A percentile compares a stretch with the other conserved stretches of the same genome.
Conservation (phyloP, 1,139 yeast genomes). For the Magnusiomyces sp. region DNA sequence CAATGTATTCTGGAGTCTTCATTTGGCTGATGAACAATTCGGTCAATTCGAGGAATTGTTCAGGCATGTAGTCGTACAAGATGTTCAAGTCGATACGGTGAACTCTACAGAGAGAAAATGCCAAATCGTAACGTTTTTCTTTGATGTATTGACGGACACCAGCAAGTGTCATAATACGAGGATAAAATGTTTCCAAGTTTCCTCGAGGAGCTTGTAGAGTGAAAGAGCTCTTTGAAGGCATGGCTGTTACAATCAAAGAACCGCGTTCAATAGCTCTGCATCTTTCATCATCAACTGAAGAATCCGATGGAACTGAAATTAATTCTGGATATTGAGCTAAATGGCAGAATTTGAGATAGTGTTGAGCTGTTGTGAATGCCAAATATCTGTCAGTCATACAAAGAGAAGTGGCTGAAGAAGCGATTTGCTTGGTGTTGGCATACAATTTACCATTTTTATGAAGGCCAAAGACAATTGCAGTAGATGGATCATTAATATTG, state of each 20-base stretch:
- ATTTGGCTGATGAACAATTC: slow-evolving; percentile 67
- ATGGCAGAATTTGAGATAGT: slow-evolving; percentile 75
- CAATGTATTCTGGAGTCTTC: slow-evolving; percentile 65
- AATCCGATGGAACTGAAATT: slow-evolving; percentile 30
- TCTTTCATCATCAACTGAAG: slow-evolving; percentile 58
- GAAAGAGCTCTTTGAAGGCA: slow-evolving; percentile 78
- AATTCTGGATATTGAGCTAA: slow-evolving; percentile 35
- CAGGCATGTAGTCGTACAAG: slow-evolving; percentile 78
- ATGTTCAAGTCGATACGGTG: slow-evolving; percentile 90
- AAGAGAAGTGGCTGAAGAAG: slow-evolving; percentile 76
- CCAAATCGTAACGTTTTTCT: slow-evolving; percentile 49
- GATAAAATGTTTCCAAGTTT: slow-evolving; percentile 86
- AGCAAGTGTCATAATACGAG: slow-evolving; percentile 82
- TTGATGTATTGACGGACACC: slow-evolving; percentile 69
- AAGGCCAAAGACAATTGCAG: slow-evolving; percentile 54
- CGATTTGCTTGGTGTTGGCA: slow-evolving; percentile 53
- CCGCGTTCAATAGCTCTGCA: slow-evolving; percentile 88
- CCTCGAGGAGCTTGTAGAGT: slow-evolving; percentile 94
- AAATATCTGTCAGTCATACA: slow-evolving; percentile 64
- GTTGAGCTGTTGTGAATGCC: slow-evolving; percentile 82
- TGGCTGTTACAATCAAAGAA: slow-evolving; percentile 64
- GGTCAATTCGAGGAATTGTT: slow-evolving; percentile 52
- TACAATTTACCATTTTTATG: slow-evolving; percentile 61
- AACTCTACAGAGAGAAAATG: slow-evolving; percentile 76
- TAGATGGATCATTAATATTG: not conserved